A percentile compares a stretch with the other conserved stretches of the same genome.
phyloP scores from a whole-genome alignment of 129 eudicot species.

The Escallonia rubra region DNA sequence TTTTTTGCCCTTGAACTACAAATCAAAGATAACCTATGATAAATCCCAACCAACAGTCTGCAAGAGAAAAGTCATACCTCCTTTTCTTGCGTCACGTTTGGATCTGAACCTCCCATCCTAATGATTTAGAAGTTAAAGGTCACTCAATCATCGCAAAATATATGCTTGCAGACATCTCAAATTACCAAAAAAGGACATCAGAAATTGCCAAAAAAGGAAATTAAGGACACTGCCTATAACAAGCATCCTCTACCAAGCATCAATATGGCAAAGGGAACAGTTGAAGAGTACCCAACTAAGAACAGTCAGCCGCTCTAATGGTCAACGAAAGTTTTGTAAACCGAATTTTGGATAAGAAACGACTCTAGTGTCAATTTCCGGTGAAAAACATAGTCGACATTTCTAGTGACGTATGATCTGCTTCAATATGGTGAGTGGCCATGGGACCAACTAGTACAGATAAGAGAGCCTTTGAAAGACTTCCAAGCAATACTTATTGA shows the following conservation, averaged over 20 bases:
- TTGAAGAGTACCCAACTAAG: background rate
- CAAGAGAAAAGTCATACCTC: constrained; percentile 52
- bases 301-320: background rate
- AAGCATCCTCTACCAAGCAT: background rate
- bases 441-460: no score
- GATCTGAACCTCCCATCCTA: constrained; percentile 99
- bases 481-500: no score
- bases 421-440: no score
- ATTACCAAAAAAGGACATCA: background rate
- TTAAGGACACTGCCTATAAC: no score
- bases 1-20: background rate
- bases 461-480: no score
- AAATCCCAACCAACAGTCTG: background rate
- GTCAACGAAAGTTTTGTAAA: background rate
- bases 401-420: no score
- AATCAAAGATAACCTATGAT: background rate
- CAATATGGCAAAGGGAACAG: background rate
- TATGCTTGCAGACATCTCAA: background rate
- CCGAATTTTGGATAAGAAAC: no score
- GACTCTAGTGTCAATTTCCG: no score
- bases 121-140: constrained; percentile 32
- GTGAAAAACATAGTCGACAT: no score
- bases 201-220: no score
- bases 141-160: constrained; percentile 18
- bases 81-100: constrained; percentile 92